These are phyloP conservation scores for Lasiodiplodia sp. DNA, from an alignment of 2,329 filamentous ascomycete genomes.

Conservation along the genomic window DNA sequence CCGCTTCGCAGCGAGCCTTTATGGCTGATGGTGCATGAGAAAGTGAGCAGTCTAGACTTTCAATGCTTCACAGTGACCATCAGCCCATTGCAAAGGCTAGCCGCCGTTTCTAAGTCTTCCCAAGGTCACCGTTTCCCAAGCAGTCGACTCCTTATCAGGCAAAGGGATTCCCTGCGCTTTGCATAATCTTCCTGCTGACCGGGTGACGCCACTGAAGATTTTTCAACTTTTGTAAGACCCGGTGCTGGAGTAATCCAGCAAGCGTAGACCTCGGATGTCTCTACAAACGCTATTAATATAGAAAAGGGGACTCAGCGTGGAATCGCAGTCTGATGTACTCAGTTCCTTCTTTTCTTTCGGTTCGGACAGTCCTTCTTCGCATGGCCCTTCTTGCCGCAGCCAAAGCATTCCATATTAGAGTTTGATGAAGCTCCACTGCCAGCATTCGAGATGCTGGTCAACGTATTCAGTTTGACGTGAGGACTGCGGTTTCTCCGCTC, in stretches of 20 bases:
- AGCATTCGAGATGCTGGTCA: constrained; percentile 65
- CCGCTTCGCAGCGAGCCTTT: background rate
- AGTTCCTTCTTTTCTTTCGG: constrained; percentile 36
- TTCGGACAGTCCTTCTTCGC: constrained; percentile 63
- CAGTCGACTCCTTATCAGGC: background rate
- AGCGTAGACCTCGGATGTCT: background rate
- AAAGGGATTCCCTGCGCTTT: background rate
- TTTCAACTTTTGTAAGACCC: background rate
- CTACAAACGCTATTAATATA: background rate
- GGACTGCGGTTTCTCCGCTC: constrained; percentile 68
- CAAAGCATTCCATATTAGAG: constrained; percentile 61
- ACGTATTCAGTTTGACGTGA: constrained; percentile 66
- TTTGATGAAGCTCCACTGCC: constrained; percentile 42
- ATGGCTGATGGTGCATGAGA: background rate
- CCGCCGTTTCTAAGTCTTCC: background rate
- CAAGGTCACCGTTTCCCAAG: background rate
- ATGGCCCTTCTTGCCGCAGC: constrained; percentile 69
- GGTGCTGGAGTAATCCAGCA: background rate
- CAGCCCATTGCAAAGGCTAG: background rate
- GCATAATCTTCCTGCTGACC: background rate
- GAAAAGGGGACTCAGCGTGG: background rate
- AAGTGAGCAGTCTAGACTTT: background rate
- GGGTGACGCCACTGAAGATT: background rate
- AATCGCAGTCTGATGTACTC: background rate
- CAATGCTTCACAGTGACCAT: background rate